Evolutionary conservation across 176 grass and related monocot genomes (phyloP), one percentile per base, ranked within the genome.

Genomic region (Oryza meridionalis): DNA sequence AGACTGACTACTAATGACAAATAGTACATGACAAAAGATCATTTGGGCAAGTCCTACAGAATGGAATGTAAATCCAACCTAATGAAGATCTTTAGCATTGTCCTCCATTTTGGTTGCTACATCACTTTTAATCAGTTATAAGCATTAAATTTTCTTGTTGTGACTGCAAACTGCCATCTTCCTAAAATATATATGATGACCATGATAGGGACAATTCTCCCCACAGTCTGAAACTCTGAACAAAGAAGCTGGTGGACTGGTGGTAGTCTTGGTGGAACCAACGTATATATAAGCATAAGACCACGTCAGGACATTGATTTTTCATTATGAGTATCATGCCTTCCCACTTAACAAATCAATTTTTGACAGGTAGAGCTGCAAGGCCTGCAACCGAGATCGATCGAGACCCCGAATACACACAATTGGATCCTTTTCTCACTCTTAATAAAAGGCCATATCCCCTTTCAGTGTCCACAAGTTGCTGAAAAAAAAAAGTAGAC

Each of bases 211-310:
- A 51, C 49, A 12, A 31, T 65, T 83, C 75, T 69, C 79, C 74
- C 84, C 83, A 44, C 50, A 19, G 44, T 69, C 82, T 86, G 75
- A 73, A 73, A 87, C 51, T 69, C 78, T 86, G 75, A 73, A 87
- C 51, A 79, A 80, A 65, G 50, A 42, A 32, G 55, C 50, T 22
- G 5, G 78, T 79, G 19, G 19, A 59, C 21, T 62, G 21, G 58
- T 62, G 80, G 62, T 64, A 3, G 24, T 65, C 55, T 72, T 66
- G 51, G 67, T 82, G 73, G n/a, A 77, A 77, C 68, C 25, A 82
- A 77, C 58, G 81, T 44, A 9, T 58, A 87, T 44, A 9, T 58
- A 9, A 73, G 72, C 70, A 51, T 65, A 44, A 11, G 17, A 19
- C 73, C 53, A 77, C 71, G 37, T 72, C 53, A 69, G 46, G 49